Base-by-base conservation (phyloP, 257 asterid genomes). In the Solanum acaule region DNA sequence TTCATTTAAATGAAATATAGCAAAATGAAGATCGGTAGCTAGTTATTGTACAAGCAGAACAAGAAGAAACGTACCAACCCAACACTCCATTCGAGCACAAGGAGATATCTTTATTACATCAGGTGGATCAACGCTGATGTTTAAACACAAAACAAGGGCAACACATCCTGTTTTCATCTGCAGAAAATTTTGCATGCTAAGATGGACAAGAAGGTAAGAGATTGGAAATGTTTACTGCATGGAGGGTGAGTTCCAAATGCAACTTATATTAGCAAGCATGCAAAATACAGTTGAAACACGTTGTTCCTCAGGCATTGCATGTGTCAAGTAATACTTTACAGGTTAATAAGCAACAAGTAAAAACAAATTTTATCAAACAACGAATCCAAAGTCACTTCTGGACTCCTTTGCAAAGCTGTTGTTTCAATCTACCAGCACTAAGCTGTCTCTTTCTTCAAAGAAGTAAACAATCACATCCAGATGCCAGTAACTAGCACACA, bases 161-260 rank as follows among this genome's bases (percentile, higher is more conserved):
- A 96, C 99, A 86, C 99, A 97, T 90, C 99, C 99, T 31, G 99
- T 97, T 94, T 97, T 96, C 99, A 96, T 97, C 99, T 97, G 99
- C 96, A 92, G 91, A 84, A 70, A 90, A 90, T 22, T 44, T 6
- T 11, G 49, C 52, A 72, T 22, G 77, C 88, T 71, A 71, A 86
- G 65, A 86, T 71, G 82, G 88, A 71, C 88, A 27, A 44, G 44
- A 86, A 86, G n/a, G 44, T 10, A 10, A 86, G 70, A 85, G 40
- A 81, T 81, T 46, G 85, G 68, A 27, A 16, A 49, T 81, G 38
- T 81, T 81, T 46, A 81, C 85, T 27, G 16, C 40, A 49, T 81
- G 67, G 42, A 29, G 85, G 85, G 67, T 79, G 46, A 46, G 85
- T 46, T 46, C 67, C 18, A 27, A 46, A 81, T 81, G 68, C 42